Conservation (phyloP, 2,329 filamentous ascomycete species). For the Phyllosticta citribraziliensis region DNA sequence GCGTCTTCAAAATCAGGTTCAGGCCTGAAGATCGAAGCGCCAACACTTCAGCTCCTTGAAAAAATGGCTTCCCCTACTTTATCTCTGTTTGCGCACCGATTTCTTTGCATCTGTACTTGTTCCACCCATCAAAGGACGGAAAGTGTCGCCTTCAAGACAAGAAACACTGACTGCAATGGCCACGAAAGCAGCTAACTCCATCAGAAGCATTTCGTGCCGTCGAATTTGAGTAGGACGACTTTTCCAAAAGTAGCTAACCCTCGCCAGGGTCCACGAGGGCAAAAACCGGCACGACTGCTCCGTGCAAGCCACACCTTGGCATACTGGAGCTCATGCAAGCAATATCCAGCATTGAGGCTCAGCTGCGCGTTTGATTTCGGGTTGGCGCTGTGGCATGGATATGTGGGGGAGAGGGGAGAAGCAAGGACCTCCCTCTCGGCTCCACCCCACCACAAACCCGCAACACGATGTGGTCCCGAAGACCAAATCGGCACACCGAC, state of each 20-base stretch:
- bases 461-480: neutral
- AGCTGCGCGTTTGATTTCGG: neutral
- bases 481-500: neutral
- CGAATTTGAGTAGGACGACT: neutral
- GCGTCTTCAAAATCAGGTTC: neutral
- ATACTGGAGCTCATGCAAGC: neutral
- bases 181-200: neutral
- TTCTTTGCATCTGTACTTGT: neutral
- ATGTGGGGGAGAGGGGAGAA: conserved; percentile 12
- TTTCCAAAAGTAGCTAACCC: neutral
- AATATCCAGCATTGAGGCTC: neutral
- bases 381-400: neutral
- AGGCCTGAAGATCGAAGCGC: neutral
- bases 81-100: neutral
- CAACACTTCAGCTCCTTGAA: neutral
- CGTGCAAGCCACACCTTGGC: neutral
- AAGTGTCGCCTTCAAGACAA: no score
- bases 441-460: conserved; percentile 28
- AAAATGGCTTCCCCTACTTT: neutral
- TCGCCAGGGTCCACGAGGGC: neutral
- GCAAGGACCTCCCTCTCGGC: conserved; percentile 31
- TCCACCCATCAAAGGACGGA: neutral
- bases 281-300: neutral
- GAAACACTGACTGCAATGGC: neutral
- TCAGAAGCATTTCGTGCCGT: neutral